These are phyloP conservation scores for Pachysandra terminalis DNA, from an alignment of 164 flowering plant genomes.

Conservation along the genomic window DNA sequence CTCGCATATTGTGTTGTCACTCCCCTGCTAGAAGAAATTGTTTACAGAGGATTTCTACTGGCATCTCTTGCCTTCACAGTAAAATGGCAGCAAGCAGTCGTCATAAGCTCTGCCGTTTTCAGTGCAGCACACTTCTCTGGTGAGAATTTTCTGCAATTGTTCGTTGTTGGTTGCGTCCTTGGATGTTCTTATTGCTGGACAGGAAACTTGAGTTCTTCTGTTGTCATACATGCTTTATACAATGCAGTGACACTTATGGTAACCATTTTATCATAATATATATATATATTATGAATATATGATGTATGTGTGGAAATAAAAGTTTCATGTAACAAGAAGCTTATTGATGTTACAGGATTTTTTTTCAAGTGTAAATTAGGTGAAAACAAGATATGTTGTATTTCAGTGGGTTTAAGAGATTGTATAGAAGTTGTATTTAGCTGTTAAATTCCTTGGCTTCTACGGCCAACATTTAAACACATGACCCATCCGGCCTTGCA, in stretches of 20 bases:
- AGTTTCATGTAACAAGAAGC: no score
- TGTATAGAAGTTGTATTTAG: no score
- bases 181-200: constrained; percentile 86
- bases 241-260: constrained; percentile 55
- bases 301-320: no score
- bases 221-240: constrained; percentile 69
- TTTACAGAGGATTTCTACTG: constrained; percentile 81
- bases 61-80: constrained; percentile 50
- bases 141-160: constrained; percentile 66
- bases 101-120: constrained; percentile 66
- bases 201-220: constrained; percentile 63
- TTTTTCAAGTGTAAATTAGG: no score
- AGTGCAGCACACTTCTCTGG: constrained; percentile 74
- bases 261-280: constrained; percentile 30
- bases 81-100: constrained; percentile 70
- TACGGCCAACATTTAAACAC: no score
- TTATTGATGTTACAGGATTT: no score
- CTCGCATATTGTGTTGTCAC: constrained; percentile 57
- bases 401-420: no score
- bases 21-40: constrained; percentile 74
- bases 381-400: no score
- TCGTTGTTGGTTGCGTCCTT: constrained; percentile 67
- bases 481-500: no score
- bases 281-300: no score
- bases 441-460: no score